phyloP scores from a whole-genome alignment of 805 yeast species.

The Schizosaccharomyces osmophilus region DNA sequence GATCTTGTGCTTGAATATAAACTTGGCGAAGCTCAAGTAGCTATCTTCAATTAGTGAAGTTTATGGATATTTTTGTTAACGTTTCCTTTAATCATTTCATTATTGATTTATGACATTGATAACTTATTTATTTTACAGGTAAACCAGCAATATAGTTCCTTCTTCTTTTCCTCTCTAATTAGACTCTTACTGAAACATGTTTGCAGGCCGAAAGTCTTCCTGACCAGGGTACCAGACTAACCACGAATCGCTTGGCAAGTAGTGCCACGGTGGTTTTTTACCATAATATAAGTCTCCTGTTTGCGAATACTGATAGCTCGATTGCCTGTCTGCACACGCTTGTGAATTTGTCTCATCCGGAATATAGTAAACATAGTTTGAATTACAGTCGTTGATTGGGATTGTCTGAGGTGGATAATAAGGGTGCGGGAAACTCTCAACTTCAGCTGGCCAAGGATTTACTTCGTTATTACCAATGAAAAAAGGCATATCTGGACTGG shows the following conservation, averaged over 20 bases:
- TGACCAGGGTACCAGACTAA: background rate
- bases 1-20: constrained; percentile 32
- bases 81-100: background rate
- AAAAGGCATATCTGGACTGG: too few species aligned
- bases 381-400: background rate
- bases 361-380: background rate
- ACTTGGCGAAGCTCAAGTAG: constrained; percentile 7
- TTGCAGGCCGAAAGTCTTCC: background rate
- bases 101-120: too few species aligned
- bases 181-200: too few species aligned
- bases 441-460: background rate
- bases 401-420: background rate
- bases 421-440: background rate
- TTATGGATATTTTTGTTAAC: background rate
- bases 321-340: background rate
- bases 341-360: background rate
- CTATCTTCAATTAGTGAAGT: background rate
- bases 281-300: too few species aligned
- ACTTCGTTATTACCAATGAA: too few species aligned
- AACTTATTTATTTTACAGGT: too few species aligned
- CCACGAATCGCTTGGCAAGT: background rate
- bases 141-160: too few species aligned
- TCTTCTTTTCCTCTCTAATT: too few species aligned
- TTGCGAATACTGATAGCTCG: too few species aligned
- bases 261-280: background rate